phyloP scores from a whole-genome alignment of 2,329 filamentous ascomycete species.

The Fusarium palustre region DNA sequence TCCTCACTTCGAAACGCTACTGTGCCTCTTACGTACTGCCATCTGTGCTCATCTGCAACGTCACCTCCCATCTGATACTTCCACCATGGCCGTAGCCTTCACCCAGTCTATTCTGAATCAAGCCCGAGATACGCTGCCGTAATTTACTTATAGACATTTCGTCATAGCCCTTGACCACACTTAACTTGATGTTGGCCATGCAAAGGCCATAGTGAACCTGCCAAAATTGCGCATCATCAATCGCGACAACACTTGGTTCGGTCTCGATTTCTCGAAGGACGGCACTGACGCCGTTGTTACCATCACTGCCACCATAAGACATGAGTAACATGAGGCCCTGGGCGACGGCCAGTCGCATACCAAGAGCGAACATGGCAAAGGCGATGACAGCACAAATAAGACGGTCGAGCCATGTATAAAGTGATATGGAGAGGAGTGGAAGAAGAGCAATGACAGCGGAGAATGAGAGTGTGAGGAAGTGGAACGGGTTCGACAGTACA shows the following conservation, averaged over 20 bases:
- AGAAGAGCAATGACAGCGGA: conserved; percentile 83
- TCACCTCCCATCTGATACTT: conserved; percentile 92
- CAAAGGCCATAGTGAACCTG: conserved; percentile 97
- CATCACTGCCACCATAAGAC: conserved; percentile 71
- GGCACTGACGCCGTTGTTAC: conserved; percentile 68
- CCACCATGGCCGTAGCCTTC: conserved; percentile 86
- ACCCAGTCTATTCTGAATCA: conserved; percentile 87
- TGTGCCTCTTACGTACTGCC: conserved; percentile 32
- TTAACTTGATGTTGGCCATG: conserved; percentile 92
- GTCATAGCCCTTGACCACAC: conserved; percentile 71
- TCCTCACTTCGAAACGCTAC: neutral
- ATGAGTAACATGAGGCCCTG: conserved; percentile 96
- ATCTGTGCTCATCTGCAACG: conserved; percentile 75
- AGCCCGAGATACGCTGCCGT: conserved; percentile 77
- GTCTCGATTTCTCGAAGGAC: conserved; percentile 88
- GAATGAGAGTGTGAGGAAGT: conserved; percentile 92
- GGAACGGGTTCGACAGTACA: conserved; percentile 92
- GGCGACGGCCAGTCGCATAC: conserved; percentile 83
- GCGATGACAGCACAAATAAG: conserved; percentile 85
- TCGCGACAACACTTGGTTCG: conserved; percentile 78
- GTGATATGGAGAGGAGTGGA: conserved; percentile 82
- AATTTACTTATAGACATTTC: conserved; percentile 79
- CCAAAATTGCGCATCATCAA: conserved; percentile 97
- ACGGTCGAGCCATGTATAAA: conserved; percentile 86
- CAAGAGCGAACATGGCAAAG: conserved; percentile 87